Evolutionary conservation across 805 yeast genomes (phyloP).

Genomic region (Candida krabiensis): DNA sequence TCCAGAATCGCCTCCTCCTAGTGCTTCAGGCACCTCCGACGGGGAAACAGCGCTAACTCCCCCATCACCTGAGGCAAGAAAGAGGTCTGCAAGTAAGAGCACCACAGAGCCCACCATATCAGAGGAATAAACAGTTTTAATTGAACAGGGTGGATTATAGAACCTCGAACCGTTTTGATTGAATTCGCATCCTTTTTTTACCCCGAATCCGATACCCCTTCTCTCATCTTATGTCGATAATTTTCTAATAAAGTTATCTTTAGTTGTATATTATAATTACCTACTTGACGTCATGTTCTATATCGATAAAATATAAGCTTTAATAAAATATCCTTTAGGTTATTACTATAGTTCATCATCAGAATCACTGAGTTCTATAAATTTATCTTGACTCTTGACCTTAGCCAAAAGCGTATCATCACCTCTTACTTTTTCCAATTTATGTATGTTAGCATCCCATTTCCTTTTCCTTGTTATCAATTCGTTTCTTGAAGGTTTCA

Average conservation of each 20-base stretch:
- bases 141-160: too few species aligned
- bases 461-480: constrained; percentile 12
- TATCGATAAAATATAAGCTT: too few species aligned
- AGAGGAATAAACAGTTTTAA: constrained; percentile 9
- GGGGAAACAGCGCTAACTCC: neutral
- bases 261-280: too few species aligned
- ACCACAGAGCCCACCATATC: constrained; percentile 12
- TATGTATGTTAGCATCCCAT: constrained; percentile 12
- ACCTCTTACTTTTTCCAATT: constrained; percentile 4
- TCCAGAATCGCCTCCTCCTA: constrained; percentile 7
- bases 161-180: too few species aligned
- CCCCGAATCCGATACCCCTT: too few species aligned
- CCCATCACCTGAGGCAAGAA: neutral
- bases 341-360: too few species aligned
- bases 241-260: too few species aligned
- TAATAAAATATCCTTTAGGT: too few species aligned
- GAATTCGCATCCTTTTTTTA: too few species aligned
- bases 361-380: constrained; percentile 7
- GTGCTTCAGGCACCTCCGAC: constrained; percentile 1
- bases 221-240: too few species aligned
- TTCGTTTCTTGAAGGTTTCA: constrained; percentile 21
- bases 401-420: neutral
- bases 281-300: too few species aligned
- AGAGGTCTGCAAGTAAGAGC: constrained; percentile 3
- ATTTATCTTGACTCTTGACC: constrained; percentile 1